Evolutionary conservation across 2,329 filamentous ascomycete species (phyloP).

Genomic region (Epichloe gansuensis): DNA sequence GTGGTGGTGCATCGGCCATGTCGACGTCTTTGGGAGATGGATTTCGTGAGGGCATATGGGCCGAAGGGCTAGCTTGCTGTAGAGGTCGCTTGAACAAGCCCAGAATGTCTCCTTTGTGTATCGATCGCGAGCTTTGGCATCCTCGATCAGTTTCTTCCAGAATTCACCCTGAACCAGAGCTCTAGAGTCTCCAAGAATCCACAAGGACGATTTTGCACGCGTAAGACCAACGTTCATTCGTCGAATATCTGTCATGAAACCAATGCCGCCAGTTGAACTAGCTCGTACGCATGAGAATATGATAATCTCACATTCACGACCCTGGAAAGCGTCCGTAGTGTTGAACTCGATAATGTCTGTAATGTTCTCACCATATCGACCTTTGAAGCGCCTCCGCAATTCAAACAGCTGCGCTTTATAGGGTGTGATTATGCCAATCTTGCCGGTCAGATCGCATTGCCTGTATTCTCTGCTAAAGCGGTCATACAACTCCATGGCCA

Average conservation of each 20-base stretch:
- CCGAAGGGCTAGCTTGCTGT: slow-evolving; percentile 20
- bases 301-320: slow-evolving; percentile 92
- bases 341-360: slow-evolving; percentile 86
- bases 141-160: slow-evolving; percentile 76
- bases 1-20: slow-evolving; percentile 3
- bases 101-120: slow-evolving; percentile 56
- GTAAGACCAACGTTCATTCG: slow-evolving; percentile 99
- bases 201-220: slow-evolving; percentile 89
- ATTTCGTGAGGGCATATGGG: slow-evolving; percentile 5
- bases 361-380: slow-evolving; percentile 62
- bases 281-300: slow-evolving; percentile 98
- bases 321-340: slow-evolving; percentile 96
- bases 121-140: slow-evolving; percentile 60
- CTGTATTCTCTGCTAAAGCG: slow-evolving; percentile 63
- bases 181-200: slow-evolving; percentile 87
- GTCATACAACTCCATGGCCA: slow-evolving; percentile 75
- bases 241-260: slow-evolving; percentile 95
- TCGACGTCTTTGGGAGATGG: slow-evolving; percentile 5
- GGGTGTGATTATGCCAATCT: slow-evolving; percentile 93
- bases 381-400: slow-evolving; percentile 62
- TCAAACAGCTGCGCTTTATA: slow-evolving; percentile 88
- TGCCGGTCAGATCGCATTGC: slow-evolving; percentile 59
- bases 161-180: slow-evolving; percentile 80
- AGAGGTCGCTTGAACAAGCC: slow-evolving; percentile 35
- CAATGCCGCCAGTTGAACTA: slow-evolving; percentile 83